Percentiles rank a stretch among this genome's conserved stretches.
phyloP scores from a whole-genome alignment of 1,139 yeast genomes.

The Geotrichum fermentans region DNA sequence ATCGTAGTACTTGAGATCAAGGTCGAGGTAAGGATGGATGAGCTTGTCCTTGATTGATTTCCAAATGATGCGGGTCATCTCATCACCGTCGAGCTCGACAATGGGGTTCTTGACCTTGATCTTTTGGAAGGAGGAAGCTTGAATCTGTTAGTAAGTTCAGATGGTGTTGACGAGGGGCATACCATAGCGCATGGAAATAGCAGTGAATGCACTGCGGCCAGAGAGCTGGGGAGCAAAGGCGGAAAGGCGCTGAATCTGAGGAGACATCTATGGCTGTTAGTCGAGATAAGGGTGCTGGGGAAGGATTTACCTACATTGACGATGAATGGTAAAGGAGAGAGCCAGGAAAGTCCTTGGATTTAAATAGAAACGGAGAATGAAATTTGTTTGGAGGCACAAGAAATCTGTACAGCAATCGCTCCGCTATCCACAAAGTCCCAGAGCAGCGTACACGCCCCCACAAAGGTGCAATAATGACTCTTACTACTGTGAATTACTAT shows the following conservation, averaged over 20 bases:
- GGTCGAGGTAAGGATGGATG: slow-evolving; percentile 76
- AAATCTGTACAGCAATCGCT: too few species aligned
- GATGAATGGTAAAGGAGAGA: too few species aligned
- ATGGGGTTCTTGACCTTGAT: slow-evolving; percentile 81
- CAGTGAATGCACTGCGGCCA: neutral
- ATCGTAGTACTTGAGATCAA: slow-evolving; percentile 89
- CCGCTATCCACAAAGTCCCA: too few species aligned
- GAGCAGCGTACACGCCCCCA: too few species aligned
- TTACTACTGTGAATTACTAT: too few species aligned
- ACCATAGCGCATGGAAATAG: neutral
- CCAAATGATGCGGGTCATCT: slow-evolving; percentile 93
- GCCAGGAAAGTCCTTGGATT: too few species aligned
- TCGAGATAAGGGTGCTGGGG: too few species aligned
- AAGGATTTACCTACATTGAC: too few species aligned
- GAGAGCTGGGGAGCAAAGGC: slow-evolving; percentile 6
- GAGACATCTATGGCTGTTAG: slow-evolving; percentile 5
- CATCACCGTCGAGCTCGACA: slow-evolving; percentile 96
- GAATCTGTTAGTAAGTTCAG: neutral
- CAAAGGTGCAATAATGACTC: too few species aligned
- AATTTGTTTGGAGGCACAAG: too few species aligned
- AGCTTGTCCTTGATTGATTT: slow-evolving; percentile 69
- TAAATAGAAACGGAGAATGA: too few species aligned
- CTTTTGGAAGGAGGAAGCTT: slow-evolving; percentile 40
- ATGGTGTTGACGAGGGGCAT: neutral
- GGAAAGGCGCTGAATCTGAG: slow-evolving; percentile 2